Evolutionary conservation across 768 basidiomycete genomes (phyloP).

Genomic region (Ephemerocybe angulata): DNA sequence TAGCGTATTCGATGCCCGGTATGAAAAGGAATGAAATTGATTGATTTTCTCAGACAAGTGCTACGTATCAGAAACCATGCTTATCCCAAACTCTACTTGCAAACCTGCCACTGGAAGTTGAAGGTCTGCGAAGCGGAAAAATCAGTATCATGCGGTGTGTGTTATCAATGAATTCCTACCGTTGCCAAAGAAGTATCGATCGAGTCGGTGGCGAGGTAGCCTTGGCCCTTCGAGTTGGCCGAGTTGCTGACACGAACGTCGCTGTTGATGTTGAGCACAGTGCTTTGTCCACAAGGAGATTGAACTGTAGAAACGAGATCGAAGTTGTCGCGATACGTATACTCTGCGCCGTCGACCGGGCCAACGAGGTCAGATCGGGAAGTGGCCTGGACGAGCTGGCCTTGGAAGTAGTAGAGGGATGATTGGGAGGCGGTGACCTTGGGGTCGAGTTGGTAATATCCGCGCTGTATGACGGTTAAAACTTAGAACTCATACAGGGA

Average conservation of each 20-base stretch:
- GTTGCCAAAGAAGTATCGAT: background rate
- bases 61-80: too few species aligned
- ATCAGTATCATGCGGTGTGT: background rate
- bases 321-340: slow-evolving; percentile 7
- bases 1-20: too few species aligned
- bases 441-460: slow-evolving; percentile 20
- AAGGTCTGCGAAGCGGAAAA: background rate
- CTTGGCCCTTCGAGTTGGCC: background rate
- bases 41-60: too few species aligned
- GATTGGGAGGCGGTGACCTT: slow-evolving; percentile 17
- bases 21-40: too few species aligned
- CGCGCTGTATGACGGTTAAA: slow-evolving; percentile 1
- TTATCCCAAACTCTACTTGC: background rate
- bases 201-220: background rate
- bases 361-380: background rate
- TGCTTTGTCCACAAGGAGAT: slow-evolving; percentile 4
- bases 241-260: slow-evolving; percentile 5
- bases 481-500: background rate
- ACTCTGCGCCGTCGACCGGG: slow-evolving; percentile 1
- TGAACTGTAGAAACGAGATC: slow-evolving; percentile 4
- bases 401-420: slow-evolving; percentile 22
- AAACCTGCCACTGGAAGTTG: slow-evolving; percentile 5
- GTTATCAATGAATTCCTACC: background rate
- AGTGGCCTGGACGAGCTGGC: slow-evolving; percentile 12
- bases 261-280: slow-evolving; percentile 2